Evolutionary conservation across 345 rosid species (phyloP), one percentile per base, ranked within the genome.

Genomic region (Psidium guajava): DNA sequence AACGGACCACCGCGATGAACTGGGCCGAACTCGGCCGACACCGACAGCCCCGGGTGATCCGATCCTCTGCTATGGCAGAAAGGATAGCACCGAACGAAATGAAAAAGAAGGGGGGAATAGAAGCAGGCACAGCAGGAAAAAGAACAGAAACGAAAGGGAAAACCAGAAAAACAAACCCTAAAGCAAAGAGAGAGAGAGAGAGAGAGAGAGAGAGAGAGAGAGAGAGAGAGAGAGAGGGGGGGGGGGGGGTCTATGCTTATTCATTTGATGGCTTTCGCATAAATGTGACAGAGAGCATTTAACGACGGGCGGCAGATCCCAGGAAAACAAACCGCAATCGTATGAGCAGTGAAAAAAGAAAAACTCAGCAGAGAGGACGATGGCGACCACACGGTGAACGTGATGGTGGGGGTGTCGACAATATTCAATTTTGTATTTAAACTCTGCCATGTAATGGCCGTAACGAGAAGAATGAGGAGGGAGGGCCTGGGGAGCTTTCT

Each of bases 241-340:
- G 59, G 44, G n/a, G 18, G 15, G 13, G 47, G 52, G 18, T 61
- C 49, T 52, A 40, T 56, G 57, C 50, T 15, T 11, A 83, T 55
- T 13, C 56, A 56, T 57, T 14, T 82, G 44, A 69, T 36, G 47
- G 80, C 80, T 69, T 69, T 36, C 42, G 80, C 80, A 36, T 36
- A 69, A 69, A 69, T 73, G 85, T 83, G 83, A 21, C 86, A 57
- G 84, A 56, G 81, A 86, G 89, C 88, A 90, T 83, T 87, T 52
- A 85, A 84, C 85, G 82, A 57, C 83, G 20, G 88, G 91, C 91
- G 85, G 90, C 91, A 74, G 93, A 91, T 91, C 93, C 93, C 89
- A 89, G 56, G 88, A 89, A 90, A 85, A 69, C 80, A 86, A 86
- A 81, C 87, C 86, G 58, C 82, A 87, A 90, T 86, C 82, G 90